Evolutionary conservation across 345 rosid species (phyloP).

Genomic region (Xanthoceras sorbifolium): DNA sequence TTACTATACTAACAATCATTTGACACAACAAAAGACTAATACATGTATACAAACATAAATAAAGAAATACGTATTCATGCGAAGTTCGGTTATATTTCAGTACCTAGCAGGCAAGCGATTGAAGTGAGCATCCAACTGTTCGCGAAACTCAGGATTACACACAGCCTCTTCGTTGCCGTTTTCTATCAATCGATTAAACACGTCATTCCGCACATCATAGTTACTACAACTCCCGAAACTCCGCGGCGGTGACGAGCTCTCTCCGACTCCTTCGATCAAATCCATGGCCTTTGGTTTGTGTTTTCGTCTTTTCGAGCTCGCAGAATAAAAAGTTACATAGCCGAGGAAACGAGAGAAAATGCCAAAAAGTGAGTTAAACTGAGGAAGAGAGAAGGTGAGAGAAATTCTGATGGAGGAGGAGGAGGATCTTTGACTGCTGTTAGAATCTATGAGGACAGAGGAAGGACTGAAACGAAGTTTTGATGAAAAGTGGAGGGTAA

Average conservation of each 20-base stretch:
- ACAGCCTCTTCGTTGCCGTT: conserved; percentile 48
- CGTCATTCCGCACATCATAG: conserved; percentile 55
- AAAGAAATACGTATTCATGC: not conserved
- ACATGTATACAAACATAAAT: not conserved
- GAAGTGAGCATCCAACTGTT: conserved; percentile 61
- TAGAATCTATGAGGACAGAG: conserved; percentile 36
- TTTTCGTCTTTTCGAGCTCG: not conserved
- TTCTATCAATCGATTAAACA: conserved; percentile 57
- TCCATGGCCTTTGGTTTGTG: conserved; percentile 40
- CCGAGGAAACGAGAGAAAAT: conserved; percentile 18
- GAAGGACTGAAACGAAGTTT: conserved; percentile 12
- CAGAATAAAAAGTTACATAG: conserved; percentile 6
- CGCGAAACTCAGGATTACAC: conserved; percentile 57
- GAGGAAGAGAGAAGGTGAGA: conserved; percentile 7
- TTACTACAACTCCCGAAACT: conserved; percentile 44
- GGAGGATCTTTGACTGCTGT: conserved; percentile 54
- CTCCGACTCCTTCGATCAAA: conserved; percentile 73
- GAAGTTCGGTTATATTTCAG: not conserved
- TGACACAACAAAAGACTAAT: not conserved
- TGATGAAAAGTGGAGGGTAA: conserved; percentile 19
- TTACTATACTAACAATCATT: not conserved
- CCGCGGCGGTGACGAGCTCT: conserved; percentile 80
- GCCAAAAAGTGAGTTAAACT: conserved; percentile 7
- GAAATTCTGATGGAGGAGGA: conserved; percentile 17
- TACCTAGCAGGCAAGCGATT: conserved; percentile 72